These are phyloP conservation scores for Aspergillus aculeatinus DNA, from an alignment of 2,329 filamentous ascomycete species.

Conservation along the genomic window DNA sequence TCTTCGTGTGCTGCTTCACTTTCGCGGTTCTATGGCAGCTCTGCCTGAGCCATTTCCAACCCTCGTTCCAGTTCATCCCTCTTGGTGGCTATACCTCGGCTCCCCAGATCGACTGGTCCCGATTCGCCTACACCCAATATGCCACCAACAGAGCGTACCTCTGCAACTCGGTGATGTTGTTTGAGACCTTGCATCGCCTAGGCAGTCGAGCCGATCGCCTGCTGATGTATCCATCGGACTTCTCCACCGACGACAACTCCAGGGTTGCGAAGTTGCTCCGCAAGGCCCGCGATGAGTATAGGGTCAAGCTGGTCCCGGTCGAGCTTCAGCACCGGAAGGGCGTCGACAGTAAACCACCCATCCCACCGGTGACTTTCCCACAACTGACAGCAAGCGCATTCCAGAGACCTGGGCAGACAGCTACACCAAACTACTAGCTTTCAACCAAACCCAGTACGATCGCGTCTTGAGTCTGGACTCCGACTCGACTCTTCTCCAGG, in stretches of 20 bases:
- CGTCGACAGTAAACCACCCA: background rate
- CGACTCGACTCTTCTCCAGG: slow-evolving; percentile 57
- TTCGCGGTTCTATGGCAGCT: too few species aligned
- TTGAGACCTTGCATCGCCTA: slow-evolving; percentile 30
- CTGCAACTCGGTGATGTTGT: slow-evolving; percentile 38
- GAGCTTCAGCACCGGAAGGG: slow-evolving; percentile 25
- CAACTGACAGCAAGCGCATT: background rate
- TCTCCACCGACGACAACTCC: background rate
- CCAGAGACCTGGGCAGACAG: slow-evolving; percentile 59
- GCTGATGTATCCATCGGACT: slow-evolving; percentile 28
- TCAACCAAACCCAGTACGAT: slow-evolving; percentile 62
- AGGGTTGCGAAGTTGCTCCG: slow-evolving; percentile 39
- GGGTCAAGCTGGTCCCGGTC: slow-evolving; percentile 48
- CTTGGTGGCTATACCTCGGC: background rate
- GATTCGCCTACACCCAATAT: slow-evolving; percentile 35
- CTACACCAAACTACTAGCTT: slow-evolving; percentile 66
- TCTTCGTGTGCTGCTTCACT: too few species aligned
- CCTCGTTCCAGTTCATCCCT: background rate
- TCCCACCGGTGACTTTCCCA: too few species aligned
- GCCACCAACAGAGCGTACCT: slow-evolving; percentile 32
- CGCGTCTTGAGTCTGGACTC: slow-evolving; percentile 59
- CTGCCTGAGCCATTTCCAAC: background rate
- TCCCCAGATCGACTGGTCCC: slow-evolving; percentile 25
- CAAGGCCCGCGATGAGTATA: slow-evolving; percentile 48
- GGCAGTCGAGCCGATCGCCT: slow-evolving; percentile 31